Conservation (phyloP, 2,329 filamentous ascomycete species). For the Fusarium buxicola region DNA sequence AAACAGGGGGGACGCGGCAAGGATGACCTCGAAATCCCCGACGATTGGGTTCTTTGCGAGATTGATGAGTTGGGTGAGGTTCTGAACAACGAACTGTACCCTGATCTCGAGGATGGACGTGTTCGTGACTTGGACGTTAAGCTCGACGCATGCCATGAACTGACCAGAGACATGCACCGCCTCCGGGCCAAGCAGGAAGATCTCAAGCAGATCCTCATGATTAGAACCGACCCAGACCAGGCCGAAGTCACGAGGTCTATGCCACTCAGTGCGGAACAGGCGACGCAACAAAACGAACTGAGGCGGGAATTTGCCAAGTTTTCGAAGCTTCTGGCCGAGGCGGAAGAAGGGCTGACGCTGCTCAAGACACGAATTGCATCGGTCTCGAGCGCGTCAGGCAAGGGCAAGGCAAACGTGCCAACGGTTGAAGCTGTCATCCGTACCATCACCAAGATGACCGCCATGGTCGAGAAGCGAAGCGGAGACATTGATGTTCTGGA, state of each 20-base stretch:
- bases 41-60: constrained; percentile 82
- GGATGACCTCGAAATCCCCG: constrained; percentile 75
- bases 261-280: constrained; percentile 86
- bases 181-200: constrained; percentile 82
- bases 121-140: constrained; percentile 77
- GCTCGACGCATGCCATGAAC: constrained; percentile 73
- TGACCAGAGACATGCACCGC: constrained; percentile 76
- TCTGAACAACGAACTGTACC: constrained; percentile 72
- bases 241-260: constrained; percentile 73
- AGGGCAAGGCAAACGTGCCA: constrained; percentile 67
- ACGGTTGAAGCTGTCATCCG: constrained; percentile 93
- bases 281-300: constrained; percentile 84
- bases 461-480: constrained; percentile 90
- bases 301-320: constrained; percentile 80
- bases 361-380: constrained; percentile 82
- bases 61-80: constrained; percentile 75
- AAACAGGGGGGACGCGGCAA: constrained; percentile 67
- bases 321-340: constrained; percentile 78
- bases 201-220: constrained; percentile 78
- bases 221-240: constrained; percentile 75
- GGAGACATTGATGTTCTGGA: constrained; percentile 93
- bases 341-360: constrained; percentile 83
- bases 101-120: constrained; percentile 73
- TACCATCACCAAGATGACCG: constrained; percentile 92
- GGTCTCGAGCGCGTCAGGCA: constrained; percentile 62